Evolutionary conservation across 352 stramenopile species (phyloP), one percentile per base, ranked within the genome.

Genomic region (Globisporangium perplexum): DNA sequence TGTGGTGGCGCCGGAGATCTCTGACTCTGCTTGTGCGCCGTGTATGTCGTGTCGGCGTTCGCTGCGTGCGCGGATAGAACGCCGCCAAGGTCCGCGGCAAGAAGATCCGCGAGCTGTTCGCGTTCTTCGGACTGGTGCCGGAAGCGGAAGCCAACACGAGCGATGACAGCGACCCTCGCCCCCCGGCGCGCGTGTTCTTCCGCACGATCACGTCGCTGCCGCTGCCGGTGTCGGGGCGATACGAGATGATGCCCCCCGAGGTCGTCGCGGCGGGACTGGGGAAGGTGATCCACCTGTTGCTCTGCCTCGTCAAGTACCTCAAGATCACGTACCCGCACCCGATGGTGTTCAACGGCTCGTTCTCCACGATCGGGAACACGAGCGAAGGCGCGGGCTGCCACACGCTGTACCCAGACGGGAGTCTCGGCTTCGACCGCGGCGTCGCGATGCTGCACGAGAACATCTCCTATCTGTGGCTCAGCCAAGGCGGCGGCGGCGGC

Each of bases 291-390:
- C 83, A 93, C 50, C 39, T 93, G 55, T 66, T 93, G 41, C 59
- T 78, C 12, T 77, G 82, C 28, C 53, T 93, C 6, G 56, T 69
- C 33, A 90, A 90, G 68, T 83, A 91, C 51, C 46, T 93, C 22
- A 68, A 74, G 42, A 61, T 88, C 53, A 69, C 74, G 45, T 90
- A 85, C n/a, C 76, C 77, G 10, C 77, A 91, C 43, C 83, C 80
- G n/a, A 93, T 93, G 83, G 68, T 79, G 14, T 88, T 86, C 60
- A 91, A 91, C 54, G 78, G 83, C n/a, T 93, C 83, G 10, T 91
- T 90, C 60, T 93, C 83, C 12, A 93, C 83, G 7, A 93, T 93
- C 63, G 83, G 80, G 23, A 88, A 81, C 51, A 89, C 72, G 11
- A 86, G 62, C 23, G 81, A 91, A 59, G 83, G 83, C 28, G 79